Percentiles rank a stretch among this genome's conserved stretches.
Evolutionary conservation across 371 early-diverging fungal species (phyloP).

Genomic region (Mortierella sp.): DNA sequence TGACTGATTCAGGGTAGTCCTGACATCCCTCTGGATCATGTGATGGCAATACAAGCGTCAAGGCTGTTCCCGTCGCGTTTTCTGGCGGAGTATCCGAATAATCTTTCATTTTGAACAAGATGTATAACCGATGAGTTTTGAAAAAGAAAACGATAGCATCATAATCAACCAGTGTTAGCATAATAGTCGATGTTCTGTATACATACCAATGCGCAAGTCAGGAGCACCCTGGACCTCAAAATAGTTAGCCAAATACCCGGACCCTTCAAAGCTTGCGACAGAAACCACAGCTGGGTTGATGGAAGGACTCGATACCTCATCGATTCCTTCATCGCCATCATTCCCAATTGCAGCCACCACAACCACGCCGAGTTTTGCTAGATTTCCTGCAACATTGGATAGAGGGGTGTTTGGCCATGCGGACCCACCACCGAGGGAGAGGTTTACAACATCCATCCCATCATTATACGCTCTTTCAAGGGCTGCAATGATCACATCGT

Average conservation of each 20-base stretch:
- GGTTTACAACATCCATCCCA: constrained; percentile 71
- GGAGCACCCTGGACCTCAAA: constrained; percentile 17
- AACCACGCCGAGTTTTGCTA: constrained; percentile 59
- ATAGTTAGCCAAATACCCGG: constrained; percentile 50
- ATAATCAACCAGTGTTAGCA: too few relatives aligned
- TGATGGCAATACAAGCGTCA: constrained; percentile 9
- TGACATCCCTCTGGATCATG: constrained; percentile 63
- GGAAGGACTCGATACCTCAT: constrained; percentile 70
- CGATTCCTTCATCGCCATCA: constrained; percentile 75
- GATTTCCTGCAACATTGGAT: constrained; percentile 54
- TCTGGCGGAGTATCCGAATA: constrained; percentile 8
- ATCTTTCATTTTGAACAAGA: background rate
- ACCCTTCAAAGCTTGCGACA: constrained; percentile 79
- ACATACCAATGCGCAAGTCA: constrained; percentile 25
- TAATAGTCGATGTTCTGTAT: too few relatives aligned
- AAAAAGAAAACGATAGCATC: too few relatives aligned
- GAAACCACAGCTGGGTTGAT: constrained; percentile 68
- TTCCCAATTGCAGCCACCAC: constrained; percentile 78
- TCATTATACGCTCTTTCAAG: constrained; percentile 68
- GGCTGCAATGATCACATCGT: constrained; percentile 74
- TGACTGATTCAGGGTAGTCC: constrained; percentile 40
- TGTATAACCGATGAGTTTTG: too few relatives aligned
- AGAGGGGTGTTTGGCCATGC: constrained; percentile 62
- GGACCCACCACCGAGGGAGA: constrained; percentile 74
- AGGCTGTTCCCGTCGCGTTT: constrained; percentile 3